Evolutionary conservation across 805 yeast genomes (phyloP).

Genomic region (Metschnikowia lochheadii): DNA sequence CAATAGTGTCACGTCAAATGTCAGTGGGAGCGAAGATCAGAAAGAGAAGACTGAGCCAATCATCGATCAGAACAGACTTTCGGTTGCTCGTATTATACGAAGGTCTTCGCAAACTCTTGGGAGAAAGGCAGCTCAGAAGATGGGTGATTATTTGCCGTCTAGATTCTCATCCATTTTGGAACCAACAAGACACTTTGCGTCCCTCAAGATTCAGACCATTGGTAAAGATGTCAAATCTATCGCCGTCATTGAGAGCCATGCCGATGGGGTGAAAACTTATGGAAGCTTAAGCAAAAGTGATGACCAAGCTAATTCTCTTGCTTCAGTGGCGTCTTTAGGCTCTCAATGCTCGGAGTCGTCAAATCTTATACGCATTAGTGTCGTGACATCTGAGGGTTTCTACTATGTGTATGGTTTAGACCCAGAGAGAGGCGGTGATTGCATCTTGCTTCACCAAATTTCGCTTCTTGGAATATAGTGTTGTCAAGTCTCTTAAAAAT

Average conservation of each 20-base stretch:
- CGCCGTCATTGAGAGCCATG: conserved; percentile 42
- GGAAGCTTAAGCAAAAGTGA: conserved; percentile 14
- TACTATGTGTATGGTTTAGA: conserved; percentile 79
- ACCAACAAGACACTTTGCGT: conserved; percentile 90
- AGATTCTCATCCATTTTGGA: conserved; percentile 80
- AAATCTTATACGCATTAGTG: conserved; percentile 49
- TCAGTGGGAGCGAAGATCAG: conserved; percentile 19
- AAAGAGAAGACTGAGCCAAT: conserved; percentile 50
- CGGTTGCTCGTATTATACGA: conserved; percentile 72
- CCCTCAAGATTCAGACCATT: conserved; percentile 55
- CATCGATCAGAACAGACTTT: conserved; percentile 64
- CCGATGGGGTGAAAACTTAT: conserved; percentile 30
- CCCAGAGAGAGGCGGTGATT: conserved; percentile 90
- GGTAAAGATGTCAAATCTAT: conserved; percentile 40
- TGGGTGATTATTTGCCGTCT: conserved; percentile 83
- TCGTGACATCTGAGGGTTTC: conserved; percentile 77
- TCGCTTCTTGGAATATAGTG: conserved; percentile 37
- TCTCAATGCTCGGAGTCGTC: conserved; percentile 17
- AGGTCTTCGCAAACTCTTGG: conserved; percentile 76
- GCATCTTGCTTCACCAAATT: conserved; percentile 71
- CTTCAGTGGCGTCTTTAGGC: conserved; percentile 3
- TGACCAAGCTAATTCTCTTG: conserved; percentile 4
- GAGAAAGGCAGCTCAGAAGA: conserved; percentile 76
- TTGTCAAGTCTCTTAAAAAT: neutral
- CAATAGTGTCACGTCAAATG: conserved; percentile 29